A percentile compares a stretch with the other conserved stretches of the same genome.
Conservation (phyloP, 495 filamentous ascomycete species). For the Niebla homalea region DNA sequence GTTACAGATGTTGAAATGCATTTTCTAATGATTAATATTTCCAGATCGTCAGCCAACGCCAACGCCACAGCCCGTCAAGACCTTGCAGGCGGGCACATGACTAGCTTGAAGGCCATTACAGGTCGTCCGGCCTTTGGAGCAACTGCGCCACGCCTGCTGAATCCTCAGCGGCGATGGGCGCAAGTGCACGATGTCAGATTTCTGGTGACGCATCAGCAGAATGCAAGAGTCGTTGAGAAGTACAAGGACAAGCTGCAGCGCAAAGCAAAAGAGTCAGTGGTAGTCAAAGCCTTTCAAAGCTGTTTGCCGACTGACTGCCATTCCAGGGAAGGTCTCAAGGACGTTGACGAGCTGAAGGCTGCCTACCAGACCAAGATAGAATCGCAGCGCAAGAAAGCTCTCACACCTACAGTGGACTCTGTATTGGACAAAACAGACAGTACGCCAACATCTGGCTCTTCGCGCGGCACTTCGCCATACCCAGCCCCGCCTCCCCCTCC, state of each 20-base stretch:
- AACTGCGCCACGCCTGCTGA: conserved; percentile 17
- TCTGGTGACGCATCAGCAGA: conserved; percentile 52
- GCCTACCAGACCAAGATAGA: conserved; percentile 75
- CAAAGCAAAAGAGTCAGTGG: conserved; percentile 61
- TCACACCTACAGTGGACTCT: conserved; percentile 17
- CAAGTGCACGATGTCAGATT: conserved; percentile 87
- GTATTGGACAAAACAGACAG: too few relatives aligned
- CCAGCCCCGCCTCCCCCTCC: conserved; percentile 21
- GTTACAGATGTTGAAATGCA: too few relatives aligned
- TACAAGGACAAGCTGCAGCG: conserved; percentile 74
- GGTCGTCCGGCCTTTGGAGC: conserved; percentile 19
- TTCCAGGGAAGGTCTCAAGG: conserved; percentile 56
- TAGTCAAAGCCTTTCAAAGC: background rate
- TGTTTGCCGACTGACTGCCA: background rate
- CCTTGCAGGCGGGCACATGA: background rate
- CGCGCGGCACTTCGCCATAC: too few relatives aligned
- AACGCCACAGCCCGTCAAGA: too few relatives aligned
- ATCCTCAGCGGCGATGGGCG: conserved; percentile 67
- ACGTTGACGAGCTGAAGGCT: conserved; percentile 63
- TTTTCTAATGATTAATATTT: too few relatives aligned
- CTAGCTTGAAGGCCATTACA: conserved; percentile 8
- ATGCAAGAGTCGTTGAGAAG: conserved; percentile 59
- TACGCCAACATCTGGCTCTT: too few relatives aligned
- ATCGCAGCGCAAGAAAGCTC: conserved; percentile 44
- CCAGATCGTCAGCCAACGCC: too few relatives aligned